These are phyloP conservation scores for Lecanicillium sp. DNA, from an alignment of 2,329 filamentous ascomycete genomes.

Conservation along the genomic window DNA sequence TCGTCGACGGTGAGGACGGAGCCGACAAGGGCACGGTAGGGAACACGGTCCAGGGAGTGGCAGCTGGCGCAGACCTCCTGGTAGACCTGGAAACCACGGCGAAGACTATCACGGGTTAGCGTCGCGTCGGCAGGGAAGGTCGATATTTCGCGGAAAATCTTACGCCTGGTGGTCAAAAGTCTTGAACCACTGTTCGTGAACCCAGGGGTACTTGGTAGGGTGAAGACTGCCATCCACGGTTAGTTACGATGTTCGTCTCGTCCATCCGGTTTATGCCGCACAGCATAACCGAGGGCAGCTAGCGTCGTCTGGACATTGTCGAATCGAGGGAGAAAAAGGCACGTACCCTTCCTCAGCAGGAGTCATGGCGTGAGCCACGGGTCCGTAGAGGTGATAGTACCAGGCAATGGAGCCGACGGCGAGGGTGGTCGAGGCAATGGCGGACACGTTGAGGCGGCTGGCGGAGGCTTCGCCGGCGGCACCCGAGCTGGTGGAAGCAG, in stretches of 20 bases:
- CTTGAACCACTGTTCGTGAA: conserved; percentile 85
- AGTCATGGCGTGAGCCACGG: conserved; percentile 80
- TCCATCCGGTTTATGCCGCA: conserved; percentile 14
- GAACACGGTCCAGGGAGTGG: conserved; percentile 92
- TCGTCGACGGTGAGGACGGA: conserved; percentile 92
- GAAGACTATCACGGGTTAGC: conserved; percentile 56
- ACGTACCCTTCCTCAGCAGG: conserved; percentile 98
- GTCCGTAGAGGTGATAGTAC: conserved; percentile 96
- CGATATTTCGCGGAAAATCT: conserved; percentile 32
- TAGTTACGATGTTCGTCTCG: conserved; percentile 18
- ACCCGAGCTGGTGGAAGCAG: conserved; percentile 67
- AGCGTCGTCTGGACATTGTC: background rate
- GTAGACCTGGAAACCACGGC: conserved; percentile 99
- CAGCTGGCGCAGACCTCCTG: conserved; percentile 96
- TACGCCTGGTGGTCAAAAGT: conserved; percentile 97
- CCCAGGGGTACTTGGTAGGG: conserved; percentile 89
- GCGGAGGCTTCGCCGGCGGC: conserved; percentile 64
- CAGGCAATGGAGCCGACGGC: conserved; percentile 87
- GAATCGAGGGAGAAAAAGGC: conserved; percentile 2
- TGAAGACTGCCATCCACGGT: conserved; percentile 63
- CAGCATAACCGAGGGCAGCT: conserved; percentile 4
- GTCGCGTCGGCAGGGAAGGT: background rate
- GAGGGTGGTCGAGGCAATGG: conserved; percentile 77
- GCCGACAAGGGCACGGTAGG: conserved; percentile 89
- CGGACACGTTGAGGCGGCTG: conserved; percentile 79